These are phyloP conservation scores for Solanum neorickii DNA, from an alignment of 257 asterid species.

Conservation along the genomic window DNA sequence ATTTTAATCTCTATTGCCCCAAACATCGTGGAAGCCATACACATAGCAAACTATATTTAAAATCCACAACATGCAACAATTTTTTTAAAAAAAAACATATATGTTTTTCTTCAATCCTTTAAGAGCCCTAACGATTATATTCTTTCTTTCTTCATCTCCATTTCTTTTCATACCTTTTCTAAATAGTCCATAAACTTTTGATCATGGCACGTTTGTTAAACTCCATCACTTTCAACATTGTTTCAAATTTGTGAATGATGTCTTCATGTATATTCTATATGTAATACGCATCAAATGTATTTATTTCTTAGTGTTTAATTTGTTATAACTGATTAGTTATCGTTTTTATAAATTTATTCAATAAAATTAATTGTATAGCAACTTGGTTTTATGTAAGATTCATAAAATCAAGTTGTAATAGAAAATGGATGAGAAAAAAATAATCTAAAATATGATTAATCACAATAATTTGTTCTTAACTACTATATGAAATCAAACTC, in stretches of 20 bases:
- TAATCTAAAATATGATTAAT: not conserved
- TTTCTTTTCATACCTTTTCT: not conserved
- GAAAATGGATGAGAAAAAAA: not conserved
- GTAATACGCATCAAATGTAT: not conserved
- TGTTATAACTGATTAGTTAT: not conserved
- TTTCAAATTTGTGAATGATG: conserved; percentile 2
- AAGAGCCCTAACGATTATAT: not conserved
- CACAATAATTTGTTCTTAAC: not conserved
- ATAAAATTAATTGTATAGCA: not conserved
- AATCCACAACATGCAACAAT: too few relatives aligned
- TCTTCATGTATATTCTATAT: not conserved
- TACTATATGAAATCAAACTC: not conserved
- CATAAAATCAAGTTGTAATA: not conserved
- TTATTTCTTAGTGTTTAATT: not conserved
- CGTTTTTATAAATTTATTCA: too few relatives aligned
- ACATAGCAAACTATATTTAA: not conserved
- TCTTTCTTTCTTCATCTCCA: not conserved
- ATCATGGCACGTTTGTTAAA: conserved; percentile 12
- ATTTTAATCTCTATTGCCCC: not conserved
- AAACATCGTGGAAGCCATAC: not conserved
- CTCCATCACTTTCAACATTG: conserved; percentile 5
- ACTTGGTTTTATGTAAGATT: not conserved
- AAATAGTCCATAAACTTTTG: conserved; percentile 6
- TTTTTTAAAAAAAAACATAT: too few relatives aligned
- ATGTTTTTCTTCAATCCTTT: too few relatives aligned